A percentile compares a stretch with the other conserved stretches of the same genome.
Evolutionary conservation across 257 asterid genomes (phyloP).

Genomic region (Jacaranda copaia): DNA sequence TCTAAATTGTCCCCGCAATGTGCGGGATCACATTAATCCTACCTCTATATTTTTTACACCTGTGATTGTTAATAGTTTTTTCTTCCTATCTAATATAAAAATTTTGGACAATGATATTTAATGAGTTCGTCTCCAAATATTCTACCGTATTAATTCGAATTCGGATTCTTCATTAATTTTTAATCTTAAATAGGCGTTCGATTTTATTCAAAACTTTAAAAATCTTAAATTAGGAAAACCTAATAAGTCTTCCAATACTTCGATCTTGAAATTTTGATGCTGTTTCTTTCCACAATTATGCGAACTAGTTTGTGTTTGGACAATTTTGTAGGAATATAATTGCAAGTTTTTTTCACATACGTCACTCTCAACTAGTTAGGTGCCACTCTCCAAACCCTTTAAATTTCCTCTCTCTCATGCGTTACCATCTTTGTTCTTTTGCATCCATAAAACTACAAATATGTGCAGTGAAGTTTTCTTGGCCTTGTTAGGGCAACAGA

Average conservation of each 20-base stretch:
- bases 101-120: no score
- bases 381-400: constrained; percentile 1
- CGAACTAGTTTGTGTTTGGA: neutral
- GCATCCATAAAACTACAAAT: constrained; percentile 21
- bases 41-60: neutral
- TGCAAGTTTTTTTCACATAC: neutral
- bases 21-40: neutral
- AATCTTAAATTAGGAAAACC: neutral
- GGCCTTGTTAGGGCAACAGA: constrained; percentile 9
- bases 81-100: no score
- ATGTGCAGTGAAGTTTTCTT: neutral
- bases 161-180: neutral
- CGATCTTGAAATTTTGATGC: neutral
- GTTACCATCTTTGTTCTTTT: constrained; percentile 15
- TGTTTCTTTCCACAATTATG: neutral
- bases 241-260: neutral
- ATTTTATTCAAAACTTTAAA: neutral
- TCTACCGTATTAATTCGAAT: no score
- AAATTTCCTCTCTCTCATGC: neutral
- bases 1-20: no score
- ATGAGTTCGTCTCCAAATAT: neutral
- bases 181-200: neutral
- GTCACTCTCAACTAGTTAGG: constrained; percentile 13
- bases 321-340: neutral
- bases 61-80: neutral